Evolutionary conservation across 2,329 filamentous ascomycete genomes (phyloP).

Genomic region (Pezicula carpinea): DNA sequence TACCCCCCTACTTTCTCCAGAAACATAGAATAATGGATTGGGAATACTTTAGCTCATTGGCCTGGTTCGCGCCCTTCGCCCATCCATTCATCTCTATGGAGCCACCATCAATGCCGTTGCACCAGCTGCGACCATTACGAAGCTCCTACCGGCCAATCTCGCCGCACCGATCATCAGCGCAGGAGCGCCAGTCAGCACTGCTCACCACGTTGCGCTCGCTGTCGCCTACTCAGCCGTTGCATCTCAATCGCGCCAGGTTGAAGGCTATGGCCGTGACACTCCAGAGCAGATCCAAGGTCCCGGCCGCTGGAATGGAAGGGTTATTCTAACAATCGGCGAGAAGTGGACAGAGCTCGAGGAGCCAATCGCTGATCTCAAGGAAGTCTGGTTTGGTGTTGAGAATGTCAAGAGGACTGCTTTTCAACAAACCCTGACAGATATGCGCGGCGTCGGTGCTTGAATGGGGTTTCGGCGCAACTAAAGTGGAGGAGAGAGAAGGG

Average conservation of each 20-base stretch:
- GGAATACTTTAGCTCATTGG: slow-evolving; percentile 22
- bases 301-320: slow-evolving; percentile 2
- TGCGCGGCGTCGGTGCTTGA: no score
- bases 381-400: background rate
- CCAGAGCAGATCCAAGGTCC: background rate
- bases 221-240: slow-evolving; percentile 34
- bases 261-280: slow-evolving; percentile 33
- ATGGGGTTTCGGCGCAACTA: no score
- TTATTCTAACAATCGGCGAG: slow-evolving; percentile 4
- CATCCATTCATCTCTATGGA: slow-evolving; percentile 17
- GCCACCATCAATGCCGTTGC: slow-evolving; percentile 36
- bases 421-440: background rate
- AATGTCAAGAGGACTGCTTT: background rate
- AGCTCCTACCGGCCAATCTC: slow-evolving; percentile 27
- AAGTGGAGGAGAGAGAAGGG: no score
- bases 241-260: slow-evolving; percentile 26
- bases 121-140: slow-evolving; percentile 31
- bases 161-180: slow-evolving; percentile 27
- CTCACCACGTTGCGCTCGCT: slow-evolving; percentile 31
- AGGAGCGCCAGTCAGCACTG: slow-evolving; percentile 30
- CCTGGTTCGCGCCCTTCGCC: slow-evolving; percentile 30
- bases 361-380: background rate
- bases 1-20: no score
- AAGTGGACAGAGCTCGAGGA: slow-evolving; percentile 2
- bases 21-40: background rate